phyloP scores from a whole-genome alignment of 108 stramenopile genomes.

The Discostella pseudostelligera region DNA sequence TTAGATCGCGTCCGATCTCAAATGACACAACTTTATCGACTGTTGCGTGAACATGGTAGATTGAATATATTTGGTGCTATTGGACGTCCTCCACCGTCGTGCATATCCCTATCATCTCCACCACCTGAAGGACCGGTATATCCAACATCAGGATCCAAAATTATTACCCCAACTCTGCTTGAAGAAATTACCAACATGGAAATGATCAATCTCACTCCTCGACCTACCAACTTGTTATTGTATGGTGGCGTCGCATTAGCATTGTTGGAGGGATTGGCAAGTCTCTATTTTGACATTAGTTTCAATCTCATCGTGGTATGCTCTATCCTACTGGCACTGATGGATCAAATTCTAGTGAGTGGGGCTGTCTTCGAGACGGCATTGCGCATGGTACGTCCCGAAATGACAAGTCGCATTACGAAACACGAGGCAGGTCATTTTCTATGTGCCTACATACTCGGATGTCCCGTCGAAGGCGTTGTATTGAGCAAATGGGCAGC shows the following conservation, averaged over 20 bases:
- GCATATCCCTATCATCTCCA: neutral
- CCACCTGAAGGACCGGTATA: slow-evolving; percentile 26
- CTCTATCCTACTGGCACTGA: slow-evolving; percentile 52
- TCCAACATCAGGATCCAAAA: slow-evolving; percentile 67
- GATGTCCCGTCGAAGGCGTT: slow-evolving; percentile 91
- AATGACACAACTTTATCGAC: slow-evolving; percentile 79
- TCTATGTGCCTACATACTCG: slow-evolving; percentile 88
- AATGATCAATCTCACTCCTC: slow-evolving; percentile 76
- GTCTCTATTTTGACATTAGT: slow-evolving; percentile 48
- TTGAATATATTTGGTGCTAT: slow-evolving; percentile 66
- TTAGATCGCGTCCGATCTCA: slow-evolving; percentile 58
- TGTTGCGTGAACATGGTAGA: slow-evolving; percentile 49
- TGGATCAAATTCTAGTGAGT: slow-evolving; percentile 67
- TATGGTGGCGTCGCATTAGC: slow-evolving; percentile 66
- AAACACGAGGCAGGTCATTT: slow-evolving; percentile 95
- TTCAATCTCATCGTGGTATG: slow-evolving; percentile 65
- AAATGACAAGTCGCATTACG: slow-evolving; percentile 70
- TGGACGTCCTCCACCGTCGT: slow-evolving; percentile 22
- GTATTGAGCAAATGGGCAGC: slow-evolving; percentile 84
- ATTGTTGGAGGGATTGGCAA: slow-evolving; percentile 57
- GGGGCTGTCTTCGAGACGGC: slow-evolving; percentile 80
- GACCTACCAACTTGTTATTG: slow-evolving; percentile 68
- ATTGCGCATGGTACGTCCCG: slow-evolving; percentile 54
- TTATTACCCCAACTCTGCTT: slow-evolving; percentile 64
- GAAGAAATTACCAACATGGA: slow-evolving; percentile 66